Base-by-base conservation (phyloP, 163 green algal genomes). In the Scenedesmus sp. region DNA sequence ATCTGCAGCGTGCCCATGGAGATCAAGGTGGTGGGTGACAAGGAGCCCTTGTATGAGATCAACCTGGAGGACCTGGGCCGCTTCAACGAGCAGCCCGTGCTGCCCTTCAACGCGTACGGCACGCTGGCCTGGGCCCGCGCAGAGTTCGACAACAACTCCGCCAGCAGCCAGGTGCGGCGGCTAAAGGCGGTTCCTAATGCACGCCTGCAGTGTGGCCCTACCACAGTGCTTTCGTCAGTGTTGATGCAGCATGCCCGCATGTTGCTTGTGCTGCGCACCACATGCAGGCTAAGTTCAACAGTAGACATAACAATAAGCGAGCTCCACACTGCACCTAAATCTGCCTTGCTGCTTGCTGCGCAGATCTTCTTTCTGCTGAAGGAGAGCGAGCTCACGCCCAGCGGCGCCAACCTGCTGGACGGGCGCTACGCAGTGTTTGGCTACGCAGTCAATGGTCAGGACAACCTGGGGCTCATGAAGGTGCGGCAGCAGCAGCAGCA, bases 71-170 rank as follows among this genome's bases (percentile, higher is more conserved):
- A 99, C 89, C 93, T 98, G 10, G 96, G 96, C 82, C 94, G 97
- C 18, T 98, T 96, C 90, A 98, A 98, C 82, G 98, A 98, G 81
- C 90, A 97, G 86, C 97, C 97, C 12, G 94, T 96, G 57, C 96
- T 99, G 86, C 98, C 98, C 18, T 99, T 99, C 97, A 99, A 99
- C 88, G 98, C 98, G 0, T 99, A 98, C 91, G 98, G 98, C 90
- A 99, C 98, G 7, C 91, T 99, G 83, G 98, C 98, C 15, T 97
- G 99, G 95, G 98, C 98, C 0, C 95, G 98, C 46, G 94, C 96
- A 59, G 98, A 99, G 96, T 99, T 99, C 94, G 97, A 99, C 62
- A 95, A 98, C 94, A 99, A 99, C 97, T 98, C 59, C 54, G 79
- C 88, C 60, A 92, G 77, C 77, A 64, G 92, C 8, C 74, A 90